These are phyloP conservation scores for Colletotrichum chlorophyti DNA, from an alignment of 2,329 filamentous ascomycete species.

Conservation along the genomic window DNA sequence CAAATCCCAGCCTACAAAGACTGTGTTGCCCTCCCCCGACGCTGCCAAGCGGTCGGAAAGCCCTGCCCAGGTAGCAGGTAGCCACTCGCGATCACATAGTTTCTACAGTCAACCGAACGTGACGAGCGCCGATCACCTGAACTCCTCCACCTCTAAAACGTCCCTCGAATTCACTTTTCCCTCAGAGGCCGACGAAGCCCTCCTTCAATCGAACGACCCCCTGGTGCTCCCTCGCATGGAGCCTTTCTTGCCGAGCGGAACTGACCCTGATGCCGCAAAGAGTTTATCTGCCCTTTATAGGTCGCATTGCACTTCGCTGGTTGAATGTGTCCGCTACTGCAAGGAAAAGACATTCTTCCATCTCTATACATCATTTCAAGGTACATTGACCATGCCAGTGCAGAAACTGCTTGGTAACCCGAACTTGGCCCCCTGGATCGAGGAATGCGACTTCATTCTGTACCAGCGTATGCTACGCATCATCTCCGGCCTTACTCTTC, in stretches of 20 bases:
- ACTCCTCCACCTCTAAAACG: conserved; percentile 64
- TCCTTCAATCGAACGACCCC: conserved; percentile 69
- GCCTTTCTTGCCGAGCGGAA: conserved; percentile 78
- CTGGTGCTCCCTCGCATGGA: conserved; percentile 87
- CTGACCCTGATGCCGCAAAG: conserved; percentile 85
- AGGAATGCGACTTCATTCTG: conserved; percentile 92
- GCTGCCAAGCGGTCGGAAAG: conserved; percentile 30
- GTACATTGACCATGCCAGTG: conserved; percentile 94
- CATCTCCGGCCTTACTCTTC: conserved; percentile 84
- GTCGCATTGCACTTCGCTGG: conserved; percentile 92
- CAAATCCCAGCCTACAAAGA: conserved; percentile 25
- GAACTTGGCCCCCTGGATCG: conserved; percentile 88
- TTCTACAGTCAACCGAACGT: conserved; percentile 67
- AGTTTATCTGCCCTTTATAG: conserved; percentile 88
- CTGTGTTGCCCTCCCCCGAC: conserved; percentile 38
- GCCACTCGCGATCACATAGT: conserved; percentile 50
- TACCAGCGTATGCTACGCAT: conserved; percentile 98
- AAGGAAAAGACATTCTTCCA: conserved; percentile 97
- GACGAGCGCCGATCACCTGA: conserved; percentile 62
- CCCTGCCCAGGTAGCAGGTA: conserved; percentile 26
- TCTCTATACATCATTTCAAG: conserved; percentile 92
- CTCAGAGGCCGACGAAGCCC: conserved; percentile 57
- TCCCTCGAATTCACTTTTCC: conserved; percentile 67
- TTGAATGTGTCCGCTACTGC: conserved; percentile 95
- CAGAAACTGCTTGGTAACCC: conserved; percentile 88